These are phyloP conservation scores for Lactarius hengduanensis DNA, from an alignment of 768 basidiomycete genomes.

Conservation along the genomic window DNA sequence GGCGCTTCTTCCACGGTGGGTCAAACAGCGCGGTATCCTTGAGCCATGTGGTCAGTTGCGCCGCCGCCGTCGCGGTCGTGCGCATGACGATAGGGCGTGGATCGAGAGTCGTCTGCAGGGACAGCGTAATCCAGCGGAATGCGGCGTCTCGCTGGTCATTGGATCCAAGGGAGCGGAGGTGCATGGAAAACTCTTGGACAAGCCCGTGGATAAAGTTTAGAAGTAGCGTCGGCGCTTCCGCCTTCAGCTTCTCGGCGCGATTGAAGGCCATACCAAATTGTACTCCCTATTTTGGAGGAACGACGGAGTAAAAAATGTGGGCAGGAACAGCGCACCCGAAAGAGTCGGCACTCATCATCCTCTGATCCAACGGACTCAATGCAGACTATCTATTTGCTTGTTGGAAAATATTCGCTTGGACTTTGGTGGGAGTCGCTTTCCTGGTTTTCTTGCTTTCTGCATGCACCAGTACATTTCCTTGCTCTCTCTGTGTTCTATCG, in stretches of 20 bases:
- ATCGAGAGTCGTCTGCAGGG: slow-evolving; percentile 50
- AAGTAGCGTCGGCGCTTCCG: slow-evolving; percentile 30
- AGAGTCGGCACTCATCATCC: slow-evolving; percentile 36
- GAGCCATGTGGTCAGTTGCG: slow-evolving; percentile 53
- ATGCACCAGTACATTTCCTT: slow-evolving; percentile 39
- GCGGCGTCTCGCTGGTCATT: slow-evolving; percentile 50
- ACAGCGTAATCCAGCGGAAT: slow-evolving; percentile 56
- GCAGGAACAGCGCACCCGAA: slow-evolving; percentile 32
- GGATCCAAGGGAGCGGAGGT: slow-evolving; percentile 44
- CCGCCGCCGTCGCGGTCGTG: slow-evolving; percentile 34
- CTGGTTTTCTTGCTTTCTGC: slow-evolving; percentile 25
- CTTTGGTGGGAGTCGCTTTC: slow-evolving; percentile 37
- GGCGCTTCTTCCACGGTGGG: slow-evolving; percentile 13
- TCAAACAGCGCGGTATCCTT: slow-evolving; percentile 15
- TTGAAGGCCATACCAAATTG: slow-evolving; percentile 35
- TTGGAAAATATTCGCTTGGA: slow-evolving; percentile 41
- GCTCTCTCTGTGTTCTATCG: slow-evolving; percentile 13
- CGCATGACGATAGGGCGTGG: slow-evolving; percentile 34
- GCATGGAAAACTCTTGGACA: slow-evolving; percentile 25
- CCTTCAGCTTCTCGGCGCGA: slow-evolving; percentile 33
- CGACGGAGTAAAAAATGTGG: neutral
- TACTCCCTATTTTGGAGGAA: slow-evolving; percentile 29
- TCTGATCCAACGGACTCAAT: slow-evolving; percentile 30
- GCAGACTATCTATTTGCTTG: slow-evolving; percentile 50
- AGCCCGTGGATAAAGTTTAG: slow-evolving; percentile 25